phyloP scores from a whole-genome alignment of 148 eudicot species.

The Simmondsia chinensis region DNA sequence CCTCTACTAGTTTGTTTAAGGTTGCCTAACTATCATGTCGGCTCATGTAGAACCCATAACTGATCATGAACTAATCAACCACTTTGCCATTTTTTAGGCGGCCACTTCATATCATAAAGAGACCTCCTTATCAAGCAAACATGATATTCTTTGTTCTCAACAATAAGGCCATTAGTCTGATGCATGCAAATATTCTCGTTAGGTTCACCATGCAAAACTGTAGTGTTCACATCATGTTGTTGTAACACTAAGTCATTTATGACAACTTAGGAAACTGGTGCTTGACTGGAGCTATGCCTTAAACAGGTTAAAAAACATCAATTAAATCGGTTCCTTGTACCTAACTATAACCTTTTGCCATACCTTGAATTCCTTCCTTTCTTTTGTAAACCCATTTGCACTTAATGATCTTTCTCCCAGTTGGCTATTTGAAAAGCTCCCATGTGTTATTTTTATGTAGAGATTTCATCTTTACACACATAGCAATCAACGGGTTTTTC shows the following conservation, averaged over 20 bases:
- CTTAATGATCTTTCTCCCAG: constrained; percentile 3
- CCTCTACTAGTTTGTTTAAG: too few species aligned
- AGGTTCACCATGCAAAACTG: not conserved
- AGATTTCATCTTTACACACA: constrained; percentile 7
- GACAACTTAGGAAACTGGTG: not conserved
- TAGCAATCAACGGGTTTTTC: not conserved
- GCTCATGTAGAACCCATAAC: too few species aligned
- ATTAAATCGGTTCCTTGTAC: constrained; percentile 4
- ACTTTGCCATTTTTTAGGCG: too few species aligned
- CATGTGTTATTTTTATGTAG: constrained; percentile 10
- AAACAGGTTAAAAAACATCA: constrained; percentile 11
- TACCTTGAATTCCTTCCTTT: not conserved
- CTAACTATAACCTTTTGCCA: not conserved
- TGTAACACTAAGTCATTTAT: not conserved
- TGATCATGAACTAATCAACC: too few species aligned
- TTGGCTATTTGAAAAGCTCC: not conserved
- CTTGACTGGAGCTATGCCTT: constrained; percentile 8
- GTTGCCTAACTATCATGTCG: too few species aligned
- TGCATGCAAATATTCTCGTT: too few species aligned
- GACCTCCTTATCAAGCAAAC: too few species aligned
- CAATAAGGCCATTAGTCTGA: too few species aligned
- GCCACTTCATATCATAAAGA: too few species aligned
- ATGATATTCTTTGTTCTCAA: too few species aligned
- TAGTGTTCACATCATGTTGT: constrained; percentile 9
- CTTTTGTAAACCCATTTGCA: constrained; percentile 7